Evolutionary conservation across 2,329 filamentous ascomycete genomes (phyloP), one percentile per base, ranked within the genome.

Genomic region (Colletotrichum sp.): DNA sequence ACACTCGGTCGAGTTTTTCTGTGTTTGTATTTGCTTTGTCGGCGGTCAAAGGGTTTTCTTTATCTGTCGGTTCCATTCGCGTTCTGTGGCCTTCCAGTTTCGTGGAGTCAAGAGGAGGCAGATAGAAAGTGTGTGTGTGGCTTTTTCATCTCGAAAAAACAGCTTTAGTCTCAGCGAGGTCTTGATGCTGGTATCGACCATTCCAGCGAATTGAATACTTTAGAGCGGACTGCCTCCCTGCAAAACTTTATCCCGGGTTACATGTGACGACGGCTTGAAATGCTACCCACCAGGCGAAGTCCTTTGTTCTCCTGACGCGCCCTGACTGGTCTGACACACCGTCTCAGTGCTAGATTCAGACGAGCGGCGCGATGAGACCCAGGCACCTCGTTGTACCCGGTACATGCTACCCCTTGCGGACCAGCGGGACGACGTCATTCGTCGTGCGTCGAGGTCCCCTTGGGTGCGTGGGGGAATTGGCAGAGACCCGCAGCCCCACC

Each of bases 181-280:
- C 71, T 76, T 43, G 74, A 70, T 67, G 74, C 57, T 76, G 72
- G 72, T 71, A 67, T 71, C 71, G 71, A 52, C 71, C 72, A 63
- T 43, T 71, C 48, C 72, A 75, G 74, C 74, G 72, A 76, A 75
- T 76, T 76, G 74, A 76, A 76, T 71, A 75, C 32, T 64, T 75
- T 48, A 76, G 66, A 74, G 71, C 61, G 55, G 30, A 67, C 26
- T 57, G 32, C 9, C n/a, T 28, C 26, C 5, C 10, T 18, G 12
- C 15, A 36, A 57, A 65, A 63, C 26, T 26, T 60, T 70, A 36
- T 24, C 18, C 26, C 36, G 55, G 16, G 21, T 48, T 55, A 21
- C 74, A 69, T 68, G 71, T 68, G 74, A 68, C 18, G 30, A 21
- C 30, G 16, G 28, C 21, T 21, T 32, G 9, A n/a, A 18, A 24